Evolutionary conservation across 495 filamentous ascomycete genomes (phyloP), one percentile per base, ranked within the genome.

Genomic region (Tuber umbilicatum): DNA sequence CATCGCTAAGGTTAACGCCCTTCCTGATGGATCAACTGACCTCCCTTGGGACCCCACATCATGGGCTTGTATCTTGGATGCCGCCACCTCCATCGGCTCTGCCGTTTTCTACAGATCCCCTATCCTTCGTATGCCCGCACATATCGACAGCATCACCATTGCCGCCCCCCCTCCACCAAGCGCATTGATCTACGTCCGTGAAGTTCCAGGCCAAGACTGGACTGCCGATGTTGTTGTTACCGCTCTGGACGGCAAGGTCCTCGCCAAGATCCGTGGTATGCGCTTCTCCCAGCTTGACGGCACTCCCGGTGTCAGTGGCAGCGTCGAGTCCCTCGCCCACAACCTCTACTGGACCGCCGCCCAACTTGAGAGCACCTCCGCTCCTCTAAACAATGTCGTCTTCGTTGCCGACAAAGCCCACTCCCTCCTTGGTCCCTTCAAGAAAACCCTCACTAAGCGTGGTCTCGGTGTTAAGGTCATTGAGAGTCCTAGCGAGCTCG

Each of bases 21-120:
- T 45, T 37, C 83, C 81, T 3, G 72, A 76, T 38, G 67, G n/a
- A 7, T 7, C 71, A 67, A 70, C 41, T 9, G 64, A 74, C 40
- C 27, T 82, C 14, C 77, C 82, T 16, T 85, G 85, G 84, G 80
- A 84, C 70, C 4, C 73, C 0, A 38, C 68, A 2, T 87, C 85
- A 21, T 86, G 85, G 85, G 85, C 86, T 16, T 81, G 85, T 0
- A 81, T 86, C 17, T 73, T 86, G 40, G 85, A 87, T 80, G 81
- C 85, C 21, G 85, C 85, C 12, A 86, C 85, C 4, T 87, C 86
- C 0, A 77, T 87, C 27, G 85, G 84, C 42, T 87, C 85, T 1
- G 84, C 84, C 35, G 73, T 87, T 38, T 86, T 86, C 78, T 84
- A 76, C 75, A 75, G 83, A 37, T 70, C 79, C n/a, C 84, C 86